Base-by-base conservation (phyloP, 2,329 filamentous ascomycete genomes). In the Aspergillus sp. region DNA sequence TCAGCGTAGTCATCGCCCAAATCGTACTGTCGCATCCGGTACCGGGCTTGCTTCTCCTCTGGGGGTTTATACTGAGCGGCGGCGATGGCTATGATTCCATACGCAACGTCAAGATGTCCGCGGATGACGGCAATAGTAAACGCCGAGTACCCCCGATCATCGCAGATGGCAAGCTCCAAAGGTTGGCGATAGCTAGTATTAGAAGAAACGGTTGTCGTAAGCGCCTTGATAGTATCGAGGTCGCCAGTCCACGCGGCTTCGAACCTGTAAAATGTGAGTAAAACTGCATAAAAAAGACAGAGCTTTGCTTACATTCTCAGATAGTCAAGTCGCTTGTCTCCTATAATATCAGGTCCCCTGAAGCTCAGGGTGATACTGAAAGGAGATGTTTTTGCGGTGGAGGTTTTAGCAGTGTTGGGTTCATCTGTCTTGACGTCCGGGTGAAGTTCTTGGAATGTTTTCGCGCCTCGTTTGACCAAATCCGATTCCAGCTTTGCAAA, bases 181-280 rank as follows among this genome's bases (percentile, higher is more conserved):
- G 90, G 89, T 0, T 82, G 76, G 55, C 88, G 81, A 5, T 83
- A 75, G 5, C 82, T 76, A 6, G 83, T 77, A 4, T 79, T 71
- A 13, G 70, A 84, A 79, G 65, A 71, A 62, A 64, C 68, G 1
- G 51, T 62, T 0, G 74, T 54, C 7, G 76, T 76, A 41, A 78
- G 67, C 0, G 54, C 19, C 41, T 74, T 75, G 74, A 94, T 86
- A 3, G 80, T 86, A 1, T 85, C 80, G 1, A 90, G 65, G 66
- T 95, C 85, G 17, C 89, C 89, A 4, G 69, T 69, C 90, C 90
- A 95, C 4, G 87, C 87, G 38, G 91, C 91, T 70, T 94, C 87
- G 43, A 76, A 77, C 7, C 77, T 79, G 9, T 15, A 3, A 17
- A 41, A 15, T 41, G 34, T 41, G 34, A 41, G 34, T 15, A 41